Evolutionary conservation across 140 eudicot species (phyloP).

Genomic region (Stevia rebaudiana): DNA sequence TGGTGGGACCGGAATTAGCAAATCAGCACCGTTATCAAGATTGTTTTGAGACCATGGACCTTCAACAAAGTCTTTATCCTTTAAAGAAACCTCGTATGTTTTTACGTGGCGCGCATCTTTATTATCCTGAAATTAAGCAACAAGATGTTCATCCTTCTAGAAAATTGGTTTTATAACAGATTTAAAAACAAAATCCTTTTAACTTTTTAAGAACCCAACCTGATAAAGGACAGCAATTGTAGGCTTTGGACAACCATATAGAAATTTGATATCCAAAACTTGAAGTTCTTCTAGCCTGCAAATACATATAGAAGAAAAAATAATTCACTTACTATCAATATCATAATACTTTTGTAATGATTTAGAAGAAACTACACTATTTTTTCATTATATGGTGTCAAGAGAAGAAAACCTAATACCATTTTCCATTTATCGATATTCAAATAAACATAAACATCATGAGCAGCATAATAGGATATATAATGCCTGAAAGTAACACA

Average conservation of each 20-base stretch:
- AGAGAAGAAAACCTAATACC: neutral
- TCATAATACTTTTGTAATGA: neutral
- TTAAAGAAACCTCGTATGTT: slow-evolving; percentile 85
- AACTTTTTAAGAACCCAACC: slow-evolving; percentile 37
- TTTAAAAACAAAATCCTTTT: neutral
- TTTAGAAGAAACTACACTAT: neutral
- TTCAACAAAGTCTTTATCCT: slow-evolving; percentile 90
- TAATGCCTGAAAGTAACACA: neutral
- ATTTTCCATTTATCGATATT: neutral
- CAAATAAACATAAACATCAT: neutral
- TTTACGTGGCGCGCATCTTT: slow-evolving; percentile 97
- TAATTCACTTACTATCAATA: neutral
- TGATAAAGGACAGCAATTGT: slow-evolving; percentile 97
- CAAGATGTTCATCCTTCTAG: neutral
- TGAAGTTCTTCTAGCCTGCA: slow-evolving; percentile 98
- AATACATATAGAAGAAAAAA: neutral
- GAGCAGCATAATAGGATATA: neutral
- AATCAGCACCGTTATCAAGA: slow-evolving; percentile 96
- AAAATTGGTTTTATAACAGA: neutral
- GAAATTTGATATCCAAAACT: slow-evolving; percentile 92
- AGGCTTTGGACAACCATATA: slow-evolving; percentile 89
- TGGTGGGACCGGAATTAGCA: slow-evolving; percentile 94
- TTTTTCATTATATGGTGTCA: neutral
- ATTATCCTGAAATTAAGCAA: slow-evolving; percentile 63
- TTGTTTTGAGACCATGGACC: slow-evolving; percentile 98